phyloP scores from a whole-genome alignment of 208 protist species.

The Tritrichomonas musculus region DNA sequence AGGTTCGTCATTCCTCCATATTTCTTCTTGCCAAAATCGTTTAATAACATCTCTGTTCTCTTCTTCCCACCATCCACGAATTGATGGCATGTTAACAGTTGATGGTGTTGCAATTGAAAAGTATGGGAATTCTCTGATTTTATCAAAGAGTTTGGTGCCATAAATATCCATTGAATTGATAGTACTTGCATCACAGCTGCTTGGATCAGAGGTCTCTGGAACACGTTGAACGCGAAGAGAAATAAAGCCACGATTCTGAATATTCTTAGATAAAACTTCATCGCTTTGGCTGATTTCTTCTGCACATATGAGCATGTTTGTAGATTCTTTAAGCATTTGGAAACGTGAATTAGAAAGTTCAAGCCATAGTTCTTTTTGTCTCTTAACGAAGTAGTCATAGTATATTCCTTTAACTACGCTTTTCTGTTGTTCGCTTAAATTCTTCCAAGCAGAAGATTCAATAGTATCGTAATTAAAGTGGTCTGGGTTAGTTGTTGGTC shows the following conservation, averaged over 20 bases:
- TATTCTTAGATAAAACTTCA: not conserved
- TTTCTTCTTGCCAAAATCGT: not conserved
- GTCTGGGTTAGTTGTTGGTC: not conserved
- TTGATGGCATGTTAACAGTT: not conserved
- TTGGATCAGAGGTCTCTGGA: not conserved
- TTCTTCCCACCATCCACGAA: not conserved
- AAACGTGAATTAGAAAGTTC: not conserved
- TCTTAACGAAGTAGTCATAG: not conserved
- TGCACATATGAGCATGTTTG: not conserved
- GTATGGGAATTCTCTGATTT: not conserved
- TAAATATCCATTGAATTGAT: not conserved
- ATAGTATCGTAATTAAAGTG: too few species aligned
- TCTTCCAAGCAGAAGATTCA: not conserved
- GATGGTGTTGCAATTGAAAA: not conserved
- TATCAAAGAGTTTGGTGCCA: not conserved
- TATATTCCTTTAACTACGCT: not conserved
- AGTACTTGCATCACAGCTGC: not conserved
- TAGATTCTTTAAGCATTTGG: not conserved
- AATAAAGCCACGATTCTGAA: not conserved
- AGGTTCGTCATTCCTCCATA: not conserved
- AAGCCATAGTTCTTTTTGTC: not conserved
- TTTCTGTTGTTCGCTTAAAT: not conserved
- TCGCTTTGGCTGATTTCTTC: not conserved
- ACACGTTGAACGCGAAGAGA: not conserved
- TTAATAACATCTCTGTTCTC: not conserved